These are phyloP conservation scores for Boletus fagicola DNA, from an alignment of 768 basidiomycete species.

Conservation along the genomic window DNA sequence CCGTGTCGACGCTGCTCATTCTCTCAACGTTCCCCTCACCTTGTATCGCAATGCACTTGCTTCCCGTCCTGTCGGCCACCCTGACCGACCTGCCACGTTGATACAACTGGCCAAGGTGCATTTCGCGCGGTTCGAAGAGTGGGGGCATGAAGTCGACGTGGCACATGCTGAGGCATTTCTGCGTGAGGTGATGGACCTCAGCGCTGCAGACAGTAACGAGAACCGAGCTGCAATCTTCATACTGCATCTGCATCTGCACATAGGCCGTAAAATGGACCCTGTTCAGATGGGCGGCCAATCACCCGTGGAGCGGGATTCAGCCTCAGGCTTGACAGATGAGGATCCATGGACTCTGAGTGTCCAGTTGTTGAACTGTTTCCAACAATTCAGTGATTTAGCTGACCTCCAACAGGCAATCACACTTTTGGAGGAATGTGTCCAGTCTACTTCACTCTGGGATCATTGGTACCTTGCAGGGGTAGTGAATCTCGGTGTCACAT, in stretches of 20 bases:
- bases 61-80: background rate
- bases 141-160: background rate
- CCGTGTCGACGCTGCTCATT: background rate
- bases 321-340: background rate
- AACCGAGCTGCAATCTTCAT: background rate
- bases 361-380: background rate
- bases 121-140: background rate
- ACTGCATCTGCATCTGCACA: background rate
- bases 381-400: background rate
- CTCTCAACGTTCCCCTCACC: background rate
- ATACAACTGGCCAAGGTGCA: background rate
- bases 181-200: background rate
- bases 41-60: background rate
- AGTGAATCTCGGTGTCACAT: background rate
- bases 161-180: background rate
- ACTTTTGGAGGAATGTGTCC: background rate
- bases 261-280: background rate
- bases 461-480: background rate
- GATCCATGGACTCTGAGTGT: background rate
- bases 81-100: background rate
- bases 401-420: background rate
- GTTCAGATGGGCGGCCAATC: background rate
- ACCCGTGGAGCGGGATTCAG: background rate
- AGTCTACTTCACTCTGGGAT: background rate
- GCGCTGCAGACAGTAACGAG: background rate